Base-by-base conservation (phyloP, 345 rosid species). In the Citrus inodora region DNA sequence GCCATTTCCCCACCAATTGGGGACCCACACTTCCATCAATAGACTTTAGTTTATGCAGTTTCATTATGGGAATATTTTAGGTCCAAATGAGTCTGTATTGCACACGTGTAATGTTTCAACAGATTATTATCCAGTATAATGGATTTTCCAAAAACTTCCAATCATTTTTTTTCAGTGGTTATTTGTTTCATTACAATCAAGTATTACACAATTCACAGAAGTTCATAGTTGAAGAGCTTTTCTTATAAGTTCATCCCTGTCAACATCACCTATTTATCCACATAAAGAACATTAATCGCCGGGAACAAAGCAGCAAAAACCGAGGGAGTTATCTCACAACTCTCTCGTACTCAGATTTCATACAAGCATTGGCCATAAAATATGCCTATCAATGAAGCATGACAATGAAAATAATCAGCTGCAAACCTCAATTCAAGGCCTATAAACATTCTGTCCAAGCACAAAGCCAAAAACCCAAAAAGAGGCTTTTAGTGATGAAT, bases 241-340 rank as follows among this genome's bases (percentile, higher is more conserved):
- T n/a, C n/a, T 56, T 42, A 14, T 16, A 17, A 53, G 58, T 53
- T 16, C 75, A 14, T 14, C 67, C 77, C 77, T 67, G 53, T 65
- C 76, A 27, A 80, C 38, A 58, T 74, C 73, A 60, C 69, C 73
- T 73, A 73, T 70, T 64, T 55, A 70, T 83, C 27, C 76, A 66
- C 68, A 72, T 27, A 61, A 58, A 75, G 61, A 78, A 14, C 66
- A 38, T 17, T 32, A 35, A 72, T 63, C 27, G 64, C 70, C 11
- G 64, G n/a, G 58, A 5, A 42, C 65, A 69, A 70, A 71, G 75
- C 69, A 63, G 78, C 74, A 16, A 42, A 76, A 3, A 58, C 37
- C 73, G 66, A 1, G 35, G 4, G 71, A 67, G 37, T 37, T n/a
- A 76, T 62, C 67, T 61, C 73, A 14, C 71, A n/a, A 13, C 73